phyloP scores from a whole-genome alignment of 228 moss, liverwort and hornwort species.

The Sphagnum magellanicum region DNA sequence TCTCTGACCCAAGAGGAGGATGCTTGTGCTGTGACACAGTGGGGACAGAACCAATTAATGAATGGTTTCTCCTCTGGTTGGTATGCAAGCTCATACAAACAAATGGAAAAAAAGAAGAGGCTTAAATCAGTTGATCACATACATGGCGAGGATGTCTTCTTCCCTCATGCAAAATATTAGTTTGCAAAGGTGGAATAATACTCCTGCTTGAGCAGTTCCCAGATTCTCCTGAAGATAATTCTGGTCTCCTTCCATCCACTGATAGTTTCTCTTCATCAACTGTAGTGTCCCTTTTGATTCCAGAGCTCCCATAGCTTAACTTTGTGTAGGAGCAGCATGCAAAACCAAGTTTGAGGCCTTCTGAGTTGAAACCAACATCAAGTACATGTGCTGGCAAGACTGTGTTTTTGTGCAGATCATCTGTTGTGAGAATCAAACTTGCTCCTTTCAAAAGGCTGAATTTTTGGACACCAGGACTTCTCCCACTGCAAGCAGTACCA shows the following conservation, averaged over 20 bases:
- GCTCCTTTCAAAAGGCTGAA: not conserved
- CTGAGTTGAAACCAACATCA: not conserved
- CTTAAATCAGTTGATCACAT: not conserved
- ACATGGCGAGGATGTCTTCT: constrained; percentile 1
- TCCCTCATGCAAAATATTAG: not conserved
- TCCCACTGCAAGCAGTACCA: no score
- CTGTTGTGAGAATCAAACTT: constrained; percentile 1
- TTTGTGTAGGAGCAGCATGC: not conserved
- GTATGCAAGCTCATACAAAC: constrained; percentile 10
- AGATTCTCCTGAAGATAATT: not conserved
- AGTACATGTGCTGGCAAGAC: constrained; percentile 3
- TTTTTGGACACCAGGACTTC: no score
- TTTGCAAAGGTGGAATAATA: not conserved
- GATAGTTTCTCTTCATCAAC: not conserved
- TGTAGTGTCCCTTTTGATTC: not conserved
- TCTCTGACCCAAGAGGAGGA: constrained; percentile 27
- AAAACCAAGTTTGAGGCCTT: no score
- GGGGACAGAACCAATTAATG: no score
- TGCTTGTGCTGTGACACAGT: constrained; percentile 3
- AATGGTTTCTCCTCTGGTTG: no score
- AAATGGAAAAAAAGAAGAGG: constrained; percentile 2
- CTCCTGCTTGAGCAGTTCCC: not conserved
- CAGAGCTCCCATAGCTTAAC: not conserved
- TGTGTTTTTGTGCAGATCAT: constrained; percentile 5
- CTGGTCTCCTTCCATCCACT: not conserved